Conservation (phyloP, 2,329 filamentous ascomycete species). For the Cytospora leucostoma region DNA sequence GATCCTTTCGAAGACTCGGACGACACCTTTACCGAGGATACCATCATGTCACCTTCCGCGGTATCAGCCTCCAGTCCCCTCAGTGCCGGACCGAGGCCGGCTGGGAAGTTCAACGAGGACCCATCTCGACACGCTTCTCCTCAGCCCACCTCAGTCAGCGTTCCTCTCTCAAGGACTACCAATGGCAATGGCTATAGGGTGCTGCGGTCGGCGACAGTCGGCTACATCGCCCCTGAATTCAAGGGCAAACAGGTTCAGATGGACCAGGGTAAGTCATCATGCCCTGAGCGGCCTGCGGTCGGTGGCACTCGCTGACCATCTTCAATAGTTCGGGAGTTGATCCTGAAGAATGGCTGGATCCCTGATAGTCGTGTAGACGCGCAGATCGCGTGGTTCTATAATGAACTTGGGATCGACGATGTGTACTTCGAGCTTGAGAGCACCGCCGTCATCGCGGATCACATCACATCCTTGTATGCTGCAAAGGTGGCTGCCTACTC, state of each 20-base stretch:
- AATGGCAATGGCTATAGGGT: conserved; percentile 68
- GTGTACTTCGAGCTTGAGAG: conserved; percentile 95
- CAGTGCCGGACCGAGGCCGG: conserved; percentile 33
- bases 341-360: conserved; percentile 81
- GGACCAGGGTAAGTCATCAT: conserved; percentile 62
- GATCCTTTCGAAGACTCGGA: conserved; percentile 37
- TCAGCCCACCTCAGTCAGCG: conserved; percentile 81
- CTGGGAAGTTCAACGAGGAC: conserved; percentile 37
- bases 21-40: conserved; percentile 31
- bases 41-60: conserved; percentile 35
- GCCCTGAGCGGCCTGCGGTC: background rate
- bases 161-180: conserved; percentile 57
- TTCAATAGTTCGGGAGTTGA: conserved; percentile 71
- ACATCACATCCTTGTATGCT: conserved; percentile 94
- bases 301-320: conserved; percentile 23
- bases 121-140: conserved; percentile 73
- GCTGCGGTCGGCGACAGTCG: conserved; percentile 84
- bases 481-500: conserved; percentile 95
- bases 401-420: conserved; percentile 95
- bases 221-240: conserved; percentile 93
- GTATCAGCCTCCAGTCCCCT: conserved; percentile 23
- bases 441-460: conserved; percentile 83
- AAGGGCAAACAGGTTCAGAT: conserved; percentile 92
- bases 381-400: conserved; percentile 96
- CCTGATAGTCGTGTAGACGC: conserved; percentile 78